Base-by-base conservation (phyloP, 2,329 filamentous ascomycete species). In the Colletotrichum tamarilloi region DNA sequence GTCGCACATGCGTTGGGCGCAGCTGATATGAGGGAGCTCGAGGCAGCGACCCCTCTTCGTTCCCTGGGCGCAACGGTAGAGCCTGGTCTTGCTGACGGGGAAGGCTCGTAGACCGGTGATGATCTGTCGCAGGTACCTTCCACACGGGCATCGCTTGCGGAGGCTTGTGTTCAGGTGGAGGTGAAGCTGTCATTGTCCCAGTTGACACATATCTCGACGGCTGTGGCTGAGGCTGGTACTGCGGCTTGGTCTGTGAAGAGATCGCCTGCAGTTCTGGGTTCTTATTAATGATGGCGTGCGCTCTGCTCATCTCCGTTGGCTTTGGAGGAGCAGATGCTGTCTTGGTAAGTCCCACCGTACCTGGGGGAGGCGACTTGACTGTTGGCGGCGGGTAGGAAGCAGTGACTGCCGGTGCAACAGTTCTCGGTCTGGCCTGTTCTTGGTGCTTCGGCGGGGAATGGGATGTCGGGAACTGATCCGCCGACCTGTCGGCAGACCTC, bases 111-210 rank as follows among this genome's bases (percentile, higher is more conserved):
- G 80, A 79, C 12, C 80, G 77, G 32, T 75, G 68, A 38, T 77
- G 77, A 19, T 80, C 76, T 28, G 74, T 35, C 8, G 76, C 75
- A n/a, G 77, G 74, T 12, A 69, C 76, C 53, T 73, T 57, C 73
- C 73, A 75, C n/a, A 75, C 68, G 19, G 73, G 71, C 11, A 30
- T 53, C 22, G 62, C 30, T 32, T 73, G 81, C 24, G 74, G 86
- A 90, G 62, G 84, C 85, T 75, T 87, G 87, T 73, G 87, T 77
- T 89, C 91, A 8, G 85, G 81, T 4, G 85, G 85, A 12, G 87
- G 85, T 2, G 91, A 89, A 12, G 85, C 88, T 4, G 95, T 97
- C 92, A 97, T 96, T 0, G 95, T 97, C 14, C 95, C 95, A 76
- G 88, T 89, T 16, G 90, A 91, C 32, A 91, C 82, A 75, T 85